Percentiles rank a stretch among this genome's conserved stretches.
These are phyloP conservation scores for Diplocarpon mali DNA, from an alignment of 2,329 filamentous ascomycete genomes.

Conservation along the genomic window DNA sequence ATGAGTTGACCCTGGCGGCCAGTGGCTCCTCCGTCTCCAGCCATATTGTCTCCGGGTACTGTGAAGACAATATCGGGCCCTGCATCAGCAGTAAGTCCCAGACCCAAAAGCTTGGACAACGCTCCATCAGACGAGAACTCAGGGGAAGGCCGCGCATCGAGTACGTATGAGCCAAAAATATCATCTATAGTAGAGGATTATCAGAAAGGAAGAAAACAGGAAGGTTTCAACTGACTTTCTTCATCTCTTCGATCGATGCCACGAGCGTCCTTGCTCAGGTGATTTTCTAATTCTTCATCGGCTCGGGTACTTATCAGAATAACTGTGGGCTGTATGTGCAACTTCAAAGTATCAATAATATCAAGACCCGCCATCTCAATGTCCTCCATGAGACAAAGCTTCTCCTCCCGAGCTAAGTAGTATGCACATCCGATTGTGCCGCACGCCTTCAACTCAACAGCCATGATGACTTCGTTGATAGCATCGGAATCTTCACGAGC, in stretches of 20 bases:
- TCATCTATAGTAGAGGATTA: conserved; percentile 24
- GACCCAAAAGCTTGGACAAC: conserved; percentile 50
- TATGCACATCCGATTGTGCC: conserved; percentile 74
- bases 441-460: conserved; percentile 61
- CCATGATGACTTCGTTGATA: conserved; percentile 65
- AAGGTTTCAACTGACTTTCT: conserved; percentile 15
- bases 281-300: conserved; percentile 26
- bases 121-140: conserved; percentile 64
- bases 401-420: conserved; percentile 60
- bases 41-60: conserved; percentile 41
- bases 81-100: conserved; percentile 36
- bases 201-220: not conserved
- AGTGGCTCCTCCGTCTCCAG: conserved; percentile 5
- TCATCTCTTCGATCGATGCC: conserved; percentile 18
- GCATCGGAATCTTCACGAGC: conserved; percentile 35
- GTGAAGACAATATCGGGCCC: conserved; percentile 46
- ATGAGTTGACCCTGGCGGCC: conserved; percentile 50
- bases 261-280: conserved; percentile 24
- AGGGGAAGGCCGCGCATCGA: conserved; percentile 57
- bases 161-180: conserved; percentile 32
- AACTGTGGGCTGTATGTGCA: conserved; percentile 43
- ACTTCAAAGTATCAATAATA: conserved; percentile 49
- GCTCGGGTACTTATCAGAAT: conserved; percentile 35
- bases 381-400: conserved; percentile 68
- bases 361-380: conserved; percentile 57